phyloP scores from a whole-genome alignment of 2,329 filamentous ascomycete species.

The Leptographium radiaticola region DNA sequence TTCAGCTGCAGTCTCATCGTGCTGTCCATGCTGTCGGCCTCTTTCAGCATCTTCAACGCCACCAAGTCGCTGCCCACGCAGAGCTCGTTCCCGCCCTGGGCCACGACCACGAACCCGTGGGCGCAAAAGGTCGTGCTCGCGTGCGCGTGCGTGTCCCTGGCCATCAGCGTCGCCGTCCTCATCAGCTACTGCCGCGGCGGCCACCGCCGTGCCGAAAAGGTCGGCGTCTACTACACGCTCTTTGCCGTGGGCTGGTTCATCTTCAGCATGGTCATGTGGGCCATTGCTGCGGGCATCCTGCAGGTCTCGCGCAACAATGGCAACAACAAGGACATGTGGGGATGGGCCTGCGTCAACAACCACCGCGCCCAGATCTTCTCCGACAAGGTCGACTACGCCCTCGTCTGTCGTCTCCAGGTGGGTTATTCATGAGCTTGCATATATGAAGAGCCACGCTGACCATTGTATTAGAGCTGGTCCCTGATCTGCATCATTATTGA shows the following conservation, averaged over 20 bases:
- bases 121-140: slow-evolving; percentile 73
- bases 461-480: slow-evolving; percentile 62
- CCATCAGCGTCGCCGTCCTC: slow-evolving; percentile 69
- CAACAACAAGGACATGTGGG: slow-evolving; percentile 84
- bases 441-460: no score
- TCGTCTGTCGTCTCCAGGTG: slow-evolving; percentile 81
- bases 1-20: slow-evolving; percentile 96
- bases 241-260: slow-evolving; percentile 92
- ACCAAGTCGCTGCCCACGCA: slow-evolving; percentile 62
- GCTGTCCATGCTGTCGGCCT: slow-evolving; percentile 76
- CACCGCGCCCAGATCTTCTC: slow-evolving; percentile 63
- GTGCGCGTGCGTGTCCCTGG: slow-evolving; percentile 68
- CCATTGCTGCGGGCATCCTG: slow-evolving; percentile 69
- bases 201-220: slow-evolving; percentile 79
- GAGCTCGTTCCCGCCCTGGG: slow-evolving; percentile 79
- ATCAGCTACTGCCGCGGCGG: slow-evolving; percentile 79
- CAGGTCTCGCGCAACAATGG: slow-evolving; percentile 64
- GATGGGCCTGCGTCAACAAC: slow-evolving; percentile 93
- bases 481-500: slow-evolving; percentile 97
- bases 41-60: slow-evolving; percentile 83
- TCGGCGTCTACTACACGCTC: slow-evolving; percentile 87
- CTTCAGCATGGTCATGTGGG: slow-evolving; percentile 87
- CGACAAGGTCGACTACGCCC: slow-evolving; percentile 72
- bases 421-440: slow-evolving; percentile 14
- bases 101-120: slow-evolving; percentile 66